Percentiles rank a stretch among this genome's conserved stretches.
phyloP scores from a whole-genome alignment of 805 yeast genomes.

The Kuraishia cidri region DNA sequence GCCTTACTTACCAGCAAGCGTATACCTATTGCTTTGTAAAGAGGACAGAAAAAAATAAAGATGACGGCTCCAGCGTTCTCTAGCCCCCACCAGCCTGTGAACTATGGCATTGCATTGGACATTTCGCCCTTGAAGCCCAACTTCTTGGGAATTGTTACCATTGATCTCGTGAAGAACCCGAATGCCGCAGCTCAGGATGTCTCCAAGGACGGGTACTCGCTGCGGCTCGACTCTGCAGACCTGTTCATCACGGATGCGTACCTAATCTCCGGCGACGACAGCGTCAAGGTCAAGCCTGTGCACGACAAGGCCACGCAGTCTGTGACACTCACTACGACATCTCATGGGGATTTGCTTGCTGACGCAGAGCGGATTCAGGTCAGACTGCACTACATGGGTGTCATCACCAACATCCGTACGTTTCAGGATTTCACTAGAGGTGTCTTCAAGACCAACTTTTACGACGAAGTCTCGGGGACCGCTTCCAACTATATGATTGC shows the following conservation, averaged over 20 bases:
- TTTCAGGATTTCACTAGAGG: conserved; percentile 53
- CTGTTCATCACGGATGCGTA: conserved; percentile 27
- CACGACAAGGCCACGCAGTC: conserved; percentile 31
- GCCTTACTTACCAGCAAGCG: too few species aligned
- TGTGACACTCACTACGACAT: conserved; percentile 13
- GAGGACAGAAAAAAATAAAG: too few species aligned
- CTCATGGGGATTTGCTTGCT: neutral
- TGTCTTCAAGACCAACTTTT: conserved; percentile 58
- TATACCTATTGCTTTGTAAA: too few species aligned
- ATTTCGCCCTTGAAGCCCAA: conserved; percentile 34
- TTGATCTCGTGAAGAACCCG: conserved; percentile 20
- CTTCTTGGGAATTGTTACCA: conserved; percentile 27
- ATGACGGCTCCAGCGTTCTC: too few species aligned
- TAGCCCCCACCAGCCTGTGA: too few species aligned
- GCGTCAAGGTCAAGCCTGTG: conserved; percentile 15
- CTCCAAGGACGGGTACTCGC: conserved; percentile 7
- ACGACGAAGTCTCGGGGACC: conserved; percentile 36
- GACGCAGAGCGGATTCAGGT: conserved; percentile 5
- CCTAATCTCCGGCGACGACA: conserved; percentile 9
- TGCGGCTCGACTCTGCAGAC: conserved; percentile 31
- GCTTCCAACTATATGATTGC: conserved; percentile 47
- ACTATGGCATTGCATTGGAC: conserved; percentile 24
- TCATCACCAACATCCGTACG: conserved; percentile 38
- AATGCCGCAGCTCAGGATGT: conserved; percentile 6
- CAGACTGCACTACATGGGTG: conserved; percentile 37